Base-by-base conservation (phyloP, 202 grass and related monocot species). In the Eragrostis tef region DNA sequence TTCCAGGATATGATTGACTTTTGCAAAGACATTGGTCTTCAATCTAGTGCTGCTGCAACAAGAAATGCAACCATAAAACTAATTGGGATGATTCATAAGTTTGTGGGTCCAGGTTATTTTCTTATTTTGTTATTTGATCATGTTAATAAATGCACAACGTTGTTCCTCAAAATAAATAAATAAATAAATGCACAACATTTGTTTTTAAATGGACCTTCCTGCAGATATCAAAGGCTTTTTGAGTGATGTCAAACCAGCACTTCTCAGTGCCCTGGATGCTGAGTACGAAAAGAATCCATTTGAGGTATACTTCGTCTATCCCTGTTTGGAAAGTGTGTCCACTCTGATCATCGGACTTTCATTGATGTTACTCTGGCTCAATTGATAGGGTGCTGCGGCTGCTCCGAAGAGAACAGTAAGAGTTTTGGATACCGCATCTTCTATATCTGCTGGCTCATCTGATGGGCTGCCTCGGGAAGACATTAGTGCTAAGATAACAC, bases 211-310 rank as follows among this genome's bases (percentile, higher is more conserved):
- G 59, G 80, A 70, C n/a, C n/a, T n/a, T n/a, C n/a, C n/a, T 88
- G 81, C 78, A 99, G 96, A 99, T 46, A 92, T 99, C 53, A 99
- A 99, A 72, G 96, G 91, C 19, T 99, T 99, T 77, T 84, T 99
- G 77, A 93, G 74, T 90, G 96, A 99, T 82, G 96, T 99, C 71
- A 99, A 99, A 85, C 96, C 93, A n/a, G 96, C 96, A 48, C 89
- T 99, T 74, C 89, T 96, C 42, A 96, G 87, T 86, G 81, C 89
- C 75, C 71, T 99, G 13, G 96, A 99, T 83, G 83, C 83, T 48
- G 96, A 99, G 70, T 99, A 92, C 82, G 93, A 96, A 78, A 99
- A 96, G 64, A 99, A 99, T 83, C 89, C 96, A 84, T 99, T 91
- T 84, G 96, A 96, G 89, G 90, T 96, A 86, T 70, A 76, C 9